Base-by-base conservation (phyloP, 1,284 basidiomycete species). In the Chondrostereum purpureum region DNA sequence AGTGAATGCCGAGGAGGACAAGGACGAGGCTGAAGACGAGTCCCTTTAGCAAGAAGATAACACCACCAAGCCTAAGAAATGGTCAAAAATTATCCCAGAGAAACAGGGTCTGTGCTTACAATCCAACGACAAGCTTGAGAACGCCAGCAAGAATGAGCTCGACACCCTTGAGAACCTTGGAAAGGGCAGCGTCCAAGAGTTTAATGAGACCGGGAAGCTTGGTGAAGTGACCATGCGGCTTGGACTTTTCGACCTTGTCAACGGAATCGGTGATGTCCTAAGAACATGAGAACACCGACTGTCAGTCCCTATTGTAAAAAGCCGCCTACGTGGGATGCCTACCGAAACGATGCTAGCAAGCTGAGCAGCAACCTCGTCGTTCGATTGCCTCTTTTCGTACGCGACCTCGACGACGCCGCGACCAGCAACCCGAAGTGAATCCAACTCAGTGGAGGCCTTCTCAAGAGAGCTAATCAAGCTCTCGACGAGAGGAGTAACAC, bases 61-160 rank as follows among this genome's bases (percentile, higher is more conserved):
- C 8, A 31, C 27, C n/a, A 8, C 27, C 27, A n/a, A 31, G 27
- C 27, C 27, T 31, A n/a, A n/a, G n/a, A n/a, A n/a, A 31, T 31
- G 8, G n/a, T 31, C n/a, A n/a, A 31, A 31, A 8, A n/a, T 31
- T 31, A 31, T 8, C n/a, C n/a, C 27, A 31, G 8, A 20, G 13
- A 20, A 21, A 11, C 4, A 6, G 18, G 20, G 20, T 5, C 8
- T 8, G 27, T 16, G 20, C 38, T 4, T 39, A 39, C 38, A 39
- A 20, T 10, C 8, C 38, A 21, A 20, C 38, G 13, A 39, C 38
- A 6, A 39, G 38, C 38, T 39, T 39, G 18, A 39, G 38, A 14
- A 39, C 38, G n/a, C 38, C 38, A 5, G 38, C 8, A 6, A 39
- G 16, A n/a, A 39, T 14, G 5, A 20, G 18, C 38, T 20, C 38